Evolutionary conservation across 1,139 yeast genomes (phyloP).

Genomic region (Debaryomycetaceae sp.): DNA sequence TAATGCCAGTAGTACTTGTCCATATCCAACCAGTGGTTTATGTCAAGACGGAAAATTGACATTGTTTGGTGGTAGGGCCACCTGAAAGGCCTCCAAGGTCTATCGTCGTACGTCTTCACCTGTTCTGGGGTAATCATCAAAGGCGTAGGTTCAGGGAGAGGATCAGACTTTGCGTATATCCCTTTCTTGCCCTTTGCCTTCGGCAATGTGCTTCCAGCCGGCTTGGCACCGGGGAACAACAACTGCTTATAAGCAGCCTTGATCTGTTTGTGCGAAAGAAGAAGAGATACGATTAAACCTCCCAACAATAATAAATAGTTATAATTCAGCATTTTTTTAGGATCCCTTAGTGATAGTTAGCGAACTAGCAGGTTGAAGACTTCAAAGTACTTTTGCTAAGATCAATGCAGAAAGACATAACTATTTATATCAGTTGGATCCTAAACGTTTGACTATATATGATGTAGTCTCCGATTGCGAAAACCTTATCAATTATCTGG

Average conservation of each 20-base stretch:
- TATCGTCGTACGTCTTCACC: constrained; percentile 60
- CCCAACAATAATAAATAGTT: constrained; percentile 9
- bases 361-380: background rate
- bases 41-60: constrained; percentile 66
- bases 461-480: constrained; percentile 5
- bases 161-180: constrained; percentile 13
- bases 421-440: background rate
- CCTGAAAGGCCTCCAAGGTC: constrained; percentile 80
- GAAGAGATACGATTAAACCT: constrained; percentile 10
- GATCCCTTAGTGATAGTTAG: background rate
- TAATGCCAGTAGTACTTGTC: constrained; percentile 70
- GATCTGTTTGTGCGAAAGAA: constrained; percentile 15
- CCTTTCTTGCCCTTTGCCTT: constrained; percentile 5
- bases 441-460: background rate
- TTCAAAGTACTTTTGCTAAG: background rate
- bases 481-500: constrained; percentile 9
- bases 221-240: background rate
- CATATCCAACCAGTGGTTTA: constrained; percentile 78
- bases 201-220: constrained; percentile 8
- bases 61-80: constrained; percentile 82
- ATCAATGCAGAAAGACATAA: background rate
- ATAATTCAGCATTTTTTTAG: constrained; percentile 4
- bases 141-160: constrained; percentile 53
- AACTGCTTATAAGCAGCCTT: constrained; percentile 3
- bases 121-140: constrained; percentile 64